Evolutionary conservation across 1,284 basidiomycete genomes (phyloP).

Genomic region (Sporisorium sorghi): DNA sequence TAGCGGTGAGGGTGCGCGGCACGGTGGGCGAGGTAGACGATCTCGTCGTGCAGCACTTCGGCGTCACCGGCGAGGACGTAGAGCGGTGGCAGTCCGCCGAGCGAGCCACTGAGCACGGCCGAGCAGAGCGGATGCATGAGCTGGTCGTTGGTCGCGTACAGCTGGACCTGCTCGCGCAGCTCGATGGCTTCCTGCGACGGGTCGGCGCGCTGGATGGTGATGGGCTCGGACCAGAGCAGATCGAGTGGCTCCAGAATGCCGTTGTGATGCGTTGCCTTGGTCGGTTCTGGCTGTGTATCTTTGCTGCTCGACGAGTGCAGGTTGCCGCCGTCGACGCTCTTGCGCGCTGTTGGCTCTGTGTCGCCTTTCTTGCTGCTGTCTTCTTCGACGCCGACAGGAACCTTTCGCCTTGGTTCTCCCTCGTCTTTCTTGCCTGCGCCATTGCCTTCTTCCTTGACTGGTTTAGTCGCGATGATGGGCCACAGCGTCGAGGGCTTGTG

Average conservation of each 20-base stretch:
- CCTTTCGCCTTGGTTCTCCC: conserved; percentile 25
- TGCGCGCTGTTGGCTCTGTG: conserved; percentile 29
- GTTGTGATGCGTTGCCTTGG: neutral
- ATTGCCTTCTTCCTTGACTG: conserved; percentile 13
- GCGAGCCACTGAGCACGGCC: conserved; percentile 78
- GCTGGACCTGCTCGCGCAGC: conserved; percentile 77
- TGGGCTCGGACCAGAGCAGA: conserved; percentile 52
- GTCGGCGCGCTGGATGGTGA: conserved; percentile 41
- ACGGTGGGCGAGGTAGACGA: conserved; percentile 86
- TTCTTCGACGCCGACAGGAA: conserved; percentile 34
- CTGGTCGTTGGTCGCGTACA: conserved; percentile 88
- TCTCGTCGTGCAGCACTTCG: conserved; percentile 89
- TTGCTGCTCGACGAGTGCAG: neutral
- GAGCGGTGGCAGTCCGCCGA: conserved; percentile 90
- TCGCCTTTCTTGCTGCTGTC: conserved; percentile 10
- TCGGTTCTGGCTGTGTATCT: neutral
- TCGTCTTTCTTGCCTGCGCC: neutral
- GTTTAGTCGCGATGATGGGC: conserved; percentile 54
- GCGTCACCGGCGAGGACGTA: conserved; percentile 84
- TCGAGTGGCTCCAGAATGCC: conserved; percentile 45
- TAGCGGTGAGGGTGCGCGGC: conserved; percentile 85
- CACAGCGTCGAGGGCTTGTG: conserved; percentile 68
- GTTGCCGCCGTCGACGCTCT: conserved; percentile 27
- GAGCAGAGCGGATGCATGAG: conserved; percentile 87
- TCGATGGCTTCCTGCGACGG: conserved; percentile 36